These are phyloP conservation scores for Nymphaea colorata DNA, from an alignment of 164 flowering plant genomes.

Conservation along the genomic window DNA sequence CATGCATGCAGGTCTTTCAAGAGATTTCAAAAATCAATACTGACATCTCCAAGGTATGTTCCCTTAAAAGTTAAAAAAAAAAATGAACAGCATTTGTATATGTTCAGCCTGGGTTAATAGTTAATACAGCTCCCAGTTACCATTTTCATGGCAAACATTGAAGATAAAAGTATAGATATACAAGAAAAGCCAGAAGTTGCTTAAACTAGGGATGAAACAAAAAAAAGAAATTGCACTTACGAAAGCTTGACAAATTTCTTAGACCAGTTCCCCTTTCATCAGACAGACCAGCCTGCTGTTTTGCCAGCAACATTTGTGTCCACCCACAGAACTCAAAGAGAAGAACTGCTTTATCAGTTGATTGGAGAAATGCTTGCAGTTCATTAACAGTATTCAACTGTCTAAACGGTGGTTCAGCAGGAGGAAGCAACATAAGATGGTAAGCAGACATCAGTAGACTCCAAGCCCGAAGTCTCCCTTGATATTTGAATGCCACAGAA, in stretches of 20 bases:
- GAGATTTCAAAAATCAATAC: too few species aligned
- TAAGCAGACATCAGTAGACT: constrained; percentile 43
- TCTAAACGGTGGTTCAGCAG: constrained; percentile 56
- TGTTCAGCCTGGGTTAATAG: too few species aligned
- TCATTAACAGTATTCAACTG: constrained; percentile 31
- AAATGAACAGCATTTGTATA: too few species aligned
- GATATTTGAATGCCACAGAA: constrained; percentile 54
- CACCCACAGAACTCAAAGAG: constrained; percentile 87
- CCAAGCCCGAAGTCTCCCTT: constrained; percentile 46
- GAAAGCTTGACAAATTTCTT: constrained; percentile 16
- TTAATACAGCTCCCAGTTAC: too few species aligned
- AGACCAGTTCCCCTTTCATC: constrained; percentile 16
- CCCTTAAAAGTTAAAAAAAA: too few species aligned
- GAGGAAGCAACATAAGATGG: constrained; percentile 31
- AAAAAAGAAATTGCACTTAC: constrained; percentile 4
- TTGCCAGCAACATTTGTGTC: constrained; percentile 38
- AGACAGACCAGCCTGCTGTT: constrained; percentile 15
- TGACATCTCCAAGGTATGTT: too few species aligned
- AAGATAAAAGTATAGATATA: too few species aligned
- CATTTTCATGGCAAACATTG: too few species aligned
- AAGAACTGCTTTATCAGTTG: constrained; percentile 73
- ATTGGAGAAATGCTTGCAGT: constrained; percentile 37
- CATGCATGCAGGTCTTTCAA: too few species aligned
- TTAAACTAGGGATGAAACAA: too few species aligned
- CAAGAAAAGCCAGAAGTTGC: too few species aligned